Evolutionary conservation across 2,329 filamentous ascomycete species (phyloP), one percentile per base, ranked within the genome.

Genomic region (Fusarium agapanthi): DNA sequence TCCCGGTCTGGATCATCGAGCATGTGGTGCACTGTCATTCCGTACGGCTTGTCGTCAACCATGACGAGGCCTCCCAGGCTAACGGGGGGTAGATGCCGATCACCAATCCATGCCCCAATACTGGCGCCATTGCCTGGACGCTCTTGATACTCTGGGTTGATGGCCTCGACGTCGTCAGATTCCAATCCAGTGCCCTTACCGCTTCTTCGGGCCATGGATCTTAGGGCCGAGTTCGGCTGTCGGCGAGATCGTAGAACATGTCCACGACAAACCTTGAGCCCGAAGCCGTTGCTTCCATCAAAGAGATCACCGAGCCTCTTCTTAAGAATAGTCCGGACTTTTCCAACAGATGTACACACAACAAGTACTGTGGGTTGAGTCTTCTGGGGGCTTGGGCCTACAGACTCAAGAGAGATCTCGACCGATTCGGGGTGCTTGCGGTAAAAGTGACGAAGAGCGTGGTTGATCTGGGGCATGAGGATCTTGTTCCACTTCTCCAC

Each of bases 21-120:
- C 90, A 98, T 95, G 81, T 98, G 95, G 78, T 98, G 95, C 1
- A 98, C 95, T 28, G 94, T 98, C 93, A 98, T 96, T 18, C 95
- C 95, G 77, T 95, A 96, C 0, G 93, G 90, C 80, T 92, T 91
- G 61, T 93, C 90, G 78, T 98, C 95, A 4, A 98, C 90, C 37
- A 96, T 84, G 44, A 98, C 90, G 8, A 97, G 87, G 14, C 95
- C 95, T 18, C 95, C 95, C 74, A 97, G 95, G 37, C 94, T 97
- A 7, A 97, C 95, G 5, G 95, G 94, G 11, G 95, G 95, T 6
- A 98, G 85, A 78, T 98, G 95, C 48, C 93, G 91, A 72, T 95
- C 90, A 64, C 93, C 92, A 56, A 93, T 91, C 86, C 94, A 98
- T 2, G 95, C 95, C 12, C 95, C 95, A 66, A 98, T 98, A 47